Base-by-base conservation (phyloP, 345 rosid species). In the Cochlearia excelsa region DNA sequence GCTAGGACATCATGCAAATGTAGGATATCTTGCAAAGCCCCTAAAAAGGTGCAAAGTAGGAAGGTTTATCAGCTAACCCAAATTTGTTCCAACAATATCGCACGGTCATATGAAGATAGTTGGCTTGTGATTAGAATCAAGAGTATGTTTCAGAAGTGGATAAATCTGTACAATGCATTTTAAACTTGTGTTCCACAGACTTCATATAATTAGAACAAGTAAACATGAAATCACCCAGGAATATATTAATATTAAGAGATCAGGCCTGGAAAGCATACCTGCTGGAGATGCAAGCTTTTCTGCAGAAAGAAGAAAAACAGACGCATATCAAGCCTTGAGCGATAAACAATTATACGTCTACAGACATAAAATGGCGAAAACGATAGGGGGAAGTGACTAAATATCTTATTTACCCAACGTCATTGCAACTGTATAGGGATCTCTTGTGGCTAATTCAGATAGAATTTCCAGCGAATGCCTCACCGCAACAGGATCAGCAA, bases 1-100 rank as follows among this genome's bases (percentile, higher is more conserved):
- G 99, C 99, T 66, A 93, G 96, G 57, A 93, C 99, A 75, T 93
- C 99, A 72, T 90, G 95, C 78, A 93, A 79, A 81, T 93, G 99
- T 61, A 93, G 97, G 68, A 93, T 90, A 82, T 93, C 99, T 70
- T 84, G 97, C 87, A 93, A 75, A 43, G 97, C 96, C 70, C 99
- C 99, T 93, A 86, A 68, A 74, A 56, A 70, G 70, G 40, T 41
- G 72, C 60, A 72, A 26, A 35, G 16, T 54, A 29, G 58, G 54
- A 30, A 59, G 63, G 57, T 26, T 60, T 35, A 54, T 66, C 63
- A 72, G 37, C 63, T 4, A 47, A 59, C 31, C 60, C 46, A 58
- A 6, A 39, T 58, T 26, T 33, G 56, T 58, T 51, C 2, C 39
- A 52, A 30, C 37, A 35, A 31, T 38, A 41, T 57, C 9, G n/a